Conservation (phyloP, 768 basidiomycete genomes). For the Tricholoma sp. region DNA sequence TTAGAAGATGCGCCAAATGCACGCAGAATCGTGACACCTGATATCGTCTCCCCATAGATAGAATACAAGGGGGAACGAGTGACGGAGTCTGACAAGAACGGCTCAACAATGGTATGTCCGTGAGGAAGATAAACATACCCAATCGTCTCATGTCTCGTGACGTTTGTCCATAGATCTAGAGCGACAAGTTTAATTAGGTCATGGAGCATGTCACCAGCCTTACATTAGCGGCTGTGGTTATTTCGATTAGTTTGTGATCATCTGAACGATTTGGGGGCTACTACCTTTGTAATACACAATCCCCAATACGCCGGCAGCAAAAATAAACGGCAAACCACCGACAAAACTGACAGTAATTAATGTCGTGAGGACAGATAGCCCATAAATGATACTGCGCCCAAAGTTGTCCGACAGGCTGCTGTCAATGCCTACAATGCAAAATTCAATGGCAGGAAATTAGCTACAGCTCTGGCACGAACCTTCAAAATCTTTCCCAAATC, state of each 20-base stretch:
- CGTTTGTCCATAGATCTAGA: slow-evolving; percentile 60
- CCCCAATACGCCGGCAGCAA: slow-evolving; percentile 52
- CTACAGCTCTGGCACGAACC: slow-evolving; percentile 27
- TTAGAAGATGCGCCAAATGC: slow-evolving; percentile 88
- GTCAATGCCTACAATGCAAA: slow-evolving; percentile 55
- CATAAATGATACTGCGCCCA: slow-evolving; percentile 70
- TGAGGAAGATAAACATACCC: slow-evolving; percentile 34
- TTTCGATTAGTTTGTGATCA: background rate
- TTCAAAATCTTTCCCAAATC: slow-evolving; percentile 91
- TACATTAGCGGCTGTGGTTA: slow-evolving; percentile 32
- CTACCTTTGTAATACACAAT: slow-evolving; percentile 68
- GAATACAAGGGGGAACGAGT: slow-evolving; percentile 37
- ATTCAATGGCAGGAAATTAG: background rate
- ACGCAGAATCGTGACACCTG: slow-evolving; percentile 49
- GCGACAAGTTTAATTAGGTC: background rate
- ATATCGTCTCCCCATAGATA: slow-evolving; percentile 41
- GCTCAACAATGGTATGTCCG: background rate
- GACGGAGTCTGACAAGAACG: slow-evolving; percentile 23
- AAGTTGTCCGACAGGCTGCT: slow-evolving; percentile 81
- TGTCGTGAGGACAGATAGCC: slow-evolving; percentile 63
- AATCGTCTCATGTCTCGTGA: slow-evolving; percentile 81
- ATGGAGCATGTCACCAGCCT: background rate
- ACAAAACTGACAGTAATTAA: slow-evolving; percentile 70
- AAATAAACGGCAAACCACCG: slow-evolving; percentile 71
- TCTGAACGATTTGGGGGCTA: slow-evolving; percentile 8